phyloP scores from a whole-genome alignment of 345 rosid species.

The Salix purpurea region DNA sequence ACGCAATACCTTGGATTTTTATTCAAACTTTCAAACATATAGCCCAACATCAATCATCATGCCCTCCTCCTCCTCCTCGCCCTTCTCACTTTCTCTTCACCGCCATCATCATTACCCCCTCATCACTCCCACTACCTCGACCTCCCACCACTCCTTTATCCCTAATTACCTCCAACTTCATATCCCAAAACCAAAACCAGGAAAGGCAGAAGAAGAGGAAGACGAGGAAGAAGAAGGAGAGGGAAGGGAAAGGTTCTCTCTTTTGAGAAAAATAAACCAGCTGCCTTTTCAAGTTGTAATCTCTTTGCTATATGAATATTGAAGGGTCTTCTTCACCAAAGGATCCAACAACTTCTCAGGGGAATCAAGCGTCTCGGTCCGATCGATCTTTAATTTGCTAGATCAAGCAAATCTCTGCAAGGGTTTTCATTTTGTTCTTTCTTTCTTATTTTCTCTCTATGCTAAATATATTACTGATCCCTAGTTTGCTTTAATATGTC shows the following conservation, averaged over 20 bases:
- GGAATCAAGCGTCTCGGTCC: slow-evolving; percentile 68
- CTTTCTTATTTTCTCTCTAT: not conserved
- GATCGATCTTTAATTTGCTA: slow-evolving; percentile 42
- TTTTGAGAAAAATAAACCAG: not conserved
- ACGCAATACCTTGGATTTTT: slow-evolving; percentile 32
- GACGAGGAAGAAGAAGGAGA: slow-evolving; percentile 13
- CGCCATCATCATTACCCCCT: slow-evolving; percentile 43
- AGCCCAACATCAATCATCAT: slow-evolving; percentile 46
- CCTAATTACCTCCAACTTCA: slow-evolving; percentile 13
- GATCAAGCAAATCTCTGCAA: slow-evolving; percentile 22
- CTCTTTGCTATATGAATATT: not conserved
- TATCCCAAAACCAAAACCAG: slow-evolving; percentile 23
- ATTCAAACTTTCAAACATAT: slow-evolving; percentile 24
- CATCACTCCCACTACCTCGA: slow-evolving; percentile 19
- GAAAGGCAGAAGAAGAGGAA: not conserved
- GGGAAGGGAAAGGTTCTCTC: not conserved
- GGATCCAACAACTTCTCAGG: slow-evolving; percentile 32
- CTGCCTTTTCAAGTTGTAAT: not conserved
- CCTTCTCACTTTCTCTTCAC: slow-evolving; percentile 34
- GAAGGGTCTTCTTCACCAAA: slow-evolving; percentile 19
- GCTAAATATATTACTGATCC: not conserved
- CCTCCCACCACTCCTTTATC: not conserved
- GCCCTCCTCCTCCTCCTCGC: slow-evolving; percentile 34
- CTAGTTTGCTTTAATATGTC: not conserved
- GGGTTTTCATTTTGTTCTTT: not conserved